Conservation (phyloP, 2,329 filamentous ascomycete genomes). For the Trichoderma lentiforme region DNA sequence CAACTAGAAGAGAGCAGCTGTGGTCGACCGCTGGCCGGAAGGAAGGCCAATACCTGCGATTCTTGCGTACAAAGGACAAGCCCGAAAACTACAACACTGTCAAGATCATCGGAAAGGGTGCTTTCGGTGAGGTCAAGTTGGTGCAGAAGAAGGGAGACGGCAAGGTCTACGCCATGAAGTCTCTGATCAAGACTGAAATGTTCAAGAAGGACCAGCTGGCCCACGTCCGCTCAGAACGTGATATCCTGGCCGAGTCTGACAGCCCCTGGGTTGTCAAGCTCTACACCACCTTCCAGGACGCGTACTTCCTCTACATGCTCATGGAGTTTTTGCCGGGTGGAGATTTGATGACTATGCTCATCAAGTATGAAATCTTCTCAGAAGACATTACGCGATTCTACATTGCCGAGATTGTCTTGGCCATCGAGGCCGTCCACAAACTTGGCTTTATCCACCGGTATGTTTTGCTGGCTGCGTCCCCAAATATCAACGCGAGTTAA, state of each 20-base stretch:
- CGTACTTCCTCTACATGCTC: conserved; percentile 94
- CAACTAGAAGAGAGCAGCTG: conserved; percentile 77
- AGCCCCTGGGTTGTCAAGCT: conserved; percentile 99
- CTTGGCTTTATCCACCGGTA: conserved; percentile 98
- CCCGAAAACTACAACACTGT: conserved; percentile 93
- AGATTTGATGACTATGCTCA: conserved; percentile 99
- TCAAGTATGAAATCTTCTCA: conserved; percentile 99
- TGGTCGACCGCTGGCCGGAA: conserved; percentile 81
- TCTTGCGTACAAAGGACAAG: conserved; percentile 88
- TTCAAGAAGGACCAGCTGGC: conserved; percentile 98
- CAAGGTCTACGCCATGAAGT: conserved; percentile 98
- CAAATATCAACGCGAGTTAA: not conserved
- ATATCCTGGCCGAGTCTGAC: conserved; percentile 98
- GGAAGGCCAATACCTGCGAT: conserved; percentile 89
- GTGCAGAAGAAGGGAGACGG: conserved; percentile 95
- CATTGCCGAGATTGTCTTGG: conserved; percentile 95
- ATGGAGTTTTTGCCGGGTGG: conserved; percentile 99
- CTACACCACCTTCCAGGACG: conserved; percentile 96
- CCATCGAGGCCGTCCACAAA: conserved; percentile 98
- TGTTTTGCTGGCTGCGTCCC: conserved; percentile 30
- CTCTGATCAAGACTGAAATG: conserved; percentile 98
- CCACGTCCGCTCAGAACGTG: conserved; percentile 94
- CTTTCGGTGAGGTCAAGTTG: conserved; percentile 96
- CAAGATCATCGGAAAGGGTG: conserved; percentile 98
- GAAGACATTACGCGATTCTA: conserved; percentile 99